phyloP scores from a whole-genome alignment of 1,284 basidiomycete genomes.

The Ustanciosporium gigantosporum region DNA sequence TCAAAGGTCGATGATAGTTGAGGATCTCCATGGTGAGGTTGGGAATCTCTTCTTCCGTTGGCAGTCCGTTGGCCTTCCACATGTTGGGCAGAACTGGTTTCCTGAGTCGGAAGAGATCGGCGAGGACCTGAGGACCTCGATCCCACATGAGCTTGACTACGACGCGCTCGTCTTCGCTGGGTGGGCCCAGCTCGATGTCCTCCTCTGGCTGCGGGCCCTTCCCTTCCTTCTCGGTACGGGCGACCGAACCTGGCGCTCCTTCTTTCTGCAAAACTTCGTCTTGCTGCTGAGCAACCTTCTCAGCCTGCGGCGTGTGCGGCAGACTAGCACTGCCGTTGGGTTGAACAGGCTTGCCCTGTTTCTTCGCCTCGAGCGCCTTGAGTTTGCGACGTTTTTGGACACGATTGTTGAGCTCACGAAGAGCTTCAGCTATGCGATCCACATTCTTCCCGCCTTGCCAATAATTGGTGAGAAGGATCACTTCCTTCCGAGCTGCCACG shows the following conservation, averaged over 20 bases:
- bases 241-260: slow-evolving; percentile 31
- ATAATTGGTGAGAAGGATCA: slow-evolving; percentile 60
- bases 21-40: slow-evolving; percentile 56
- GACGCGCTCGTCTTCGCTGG: slow-evolving; percentile 36
- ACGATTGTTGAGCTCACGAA: slow-evolving; percentile 49
- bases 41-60: slow-evolving; percentile 46
- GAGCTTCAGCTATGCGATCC: slow-evolving; percentile 51
- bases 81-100: slow-evolving; percentile 49
- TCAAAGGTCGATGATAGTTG: slow-evolving; percentile 58
- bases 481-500: slow-evolving; percentile 52
- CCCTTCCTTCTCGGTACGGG: slow-evolving; percentile 14
- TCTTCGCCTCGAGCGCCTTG: slow-evolving; percentile 10
- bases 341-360: slow-evolving; percentile 2
- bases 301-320: slow-evolving; percentile 9
- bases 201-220: slow-evolving; percentile 3
- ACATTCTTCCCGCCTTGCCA: slow-evolving; percentile 60
- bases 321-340: slow-evolving; percentile 1
- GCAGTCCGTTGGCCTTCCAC: slow-evolving; percentile 57
- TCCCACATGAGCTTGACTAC: slow-evolving; percentile 61
- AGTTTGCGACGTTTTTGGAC: slow-evolving; percentile 29
- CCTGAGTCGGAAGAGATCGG: slow-evolving; percentile 55
- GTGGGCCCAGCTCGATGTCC: slow-evolving; percentile 31
- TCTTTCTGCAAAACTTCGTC: slow-evolving; percentile 10
- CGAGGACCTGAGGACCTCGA: slow-evolving; percentile 53
- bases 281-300: slow-evolving; percentile 17